phyloP scores from a whole-genome alignment of 2,329 filamentous ascomycete species.

The Dactylellina parvicollis region DNA sequence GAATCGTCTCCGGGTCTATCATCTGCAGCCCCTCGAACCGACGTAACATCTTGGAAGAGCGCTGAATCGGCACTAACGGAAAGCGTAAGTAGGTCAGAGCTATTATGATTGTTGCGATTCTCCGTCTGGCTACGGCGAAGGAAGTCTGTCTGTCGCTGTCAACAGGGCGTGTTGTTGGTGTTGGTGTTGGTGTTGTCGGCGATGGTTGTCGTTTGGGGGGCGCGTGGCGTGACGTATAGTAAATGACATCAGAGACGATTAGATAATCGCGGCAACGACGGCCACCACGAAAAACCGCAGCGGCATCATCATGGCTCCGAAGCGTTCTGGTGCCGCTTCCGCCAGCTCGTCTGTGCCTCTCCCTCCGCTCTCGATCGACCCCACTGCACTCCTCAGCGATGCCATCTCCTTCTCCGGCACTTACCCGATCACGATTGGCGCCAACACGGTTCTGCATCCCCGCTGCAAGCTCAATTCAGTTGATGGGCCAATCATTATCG shows the following conservation, averaged over 20 bases:
- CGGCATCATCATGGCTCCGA: constrained; percentile 21
- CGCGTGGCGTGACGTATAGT: constrained; percentile 23
- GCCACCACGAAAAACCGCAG: neutral
- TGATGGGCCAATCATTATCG: constrained; percentile 80
- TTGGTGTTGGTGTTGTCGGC: constrained; percentile 21
- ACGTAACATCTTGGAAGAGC: constrained; percentile 18
- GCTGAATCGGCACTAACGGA: neutral
- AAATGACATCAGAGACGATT: constrained; percentile 7
- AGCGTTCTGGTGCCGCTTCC: constrained; percentile 29
- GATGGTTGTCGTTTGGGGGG: neutral
- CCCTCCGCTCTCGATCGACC: constrained; percentile 45
- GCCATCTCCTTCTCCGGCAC: constrained; percentile 74
- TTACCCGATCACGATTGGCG: constrained; percentile 79
- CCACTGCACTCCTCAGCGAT: constrained; percentile 65
- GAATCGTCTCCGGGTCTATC: constrained; percentile 43
- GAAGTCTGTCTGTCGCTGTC: neutral
- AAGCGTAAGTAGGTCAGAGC: neutral
- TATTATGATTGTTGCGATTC: neutral
- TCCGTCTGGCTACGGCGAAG: neutral
- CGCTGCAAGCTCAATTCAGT: constrained; percentile 81
- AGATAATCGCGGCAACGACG: constrained; percentile 9
- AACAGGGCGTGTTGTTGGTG: constrained; percentile 24
- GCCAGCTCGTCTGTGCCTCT: constrained; percentile 30
- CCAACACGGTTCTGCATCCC: constrained; percentile 85
- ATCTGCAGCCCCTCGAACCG: constrained; percentile 33